Percentiles rank a stretch among this genome's conserved stretches.
Evolutionary conservation across 345 rosid genomes (phyloP).

Genomic region (Aegle marmelos): DNA sequence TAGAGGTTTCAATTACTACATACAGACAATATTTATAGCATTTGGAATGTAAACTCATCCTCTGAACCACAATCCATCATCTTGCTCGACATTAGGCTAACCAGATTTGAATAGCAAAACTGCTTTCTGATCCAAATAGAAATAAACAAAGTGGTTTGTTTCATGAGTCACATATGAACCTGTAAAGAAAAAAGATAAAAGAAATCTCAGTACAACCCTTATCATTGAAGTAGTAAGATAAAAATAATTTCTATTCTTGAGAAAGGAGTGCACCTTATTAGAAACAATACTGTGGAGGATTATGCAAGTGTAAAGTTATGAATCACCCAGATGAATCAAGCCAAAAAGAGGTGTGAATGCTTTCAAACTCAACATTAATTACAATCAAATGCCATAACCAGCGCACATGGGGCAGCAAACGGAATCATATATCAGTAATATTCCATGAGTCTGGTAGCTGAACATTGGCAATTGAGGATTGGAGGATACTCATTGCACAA

Average conservation of each 20-base stretch:
- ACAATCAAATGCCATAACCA: background rate
- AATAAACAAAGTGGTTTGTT: conserved; percentile 94
- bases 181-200: conserved; percentile 26
- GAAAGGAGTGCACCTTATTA: background rate
- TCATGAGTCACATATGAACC: conserved; percentile 98
- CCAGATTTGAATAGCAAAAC: conserved; percentile 96
- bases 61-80: background rate
- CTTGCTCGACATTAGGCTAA: conserved; percentile 16
- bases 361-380: background rate
- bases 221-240: background rate
- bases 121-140: conserved; percentile 91
- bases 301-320: background rate
- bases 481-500: background rate
- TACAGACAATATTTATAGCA: conserved; percentile 28
- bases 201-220: background rate
- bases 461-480: background rate
- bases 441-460: background rate
- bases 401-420: background rate
- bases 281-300: background rate
- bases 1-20: conserved; percentile 25
- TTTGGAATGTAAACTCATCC: conserved; percentile 4
- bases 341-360: background rate
- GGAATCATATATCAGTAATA: background rate
- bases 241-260: background rate
- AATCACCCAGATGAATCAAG: background rate